phyloP scores from a whole-genome alignment of 768 basidiomycete species.

The Lactarius akahatsu region DNA sequence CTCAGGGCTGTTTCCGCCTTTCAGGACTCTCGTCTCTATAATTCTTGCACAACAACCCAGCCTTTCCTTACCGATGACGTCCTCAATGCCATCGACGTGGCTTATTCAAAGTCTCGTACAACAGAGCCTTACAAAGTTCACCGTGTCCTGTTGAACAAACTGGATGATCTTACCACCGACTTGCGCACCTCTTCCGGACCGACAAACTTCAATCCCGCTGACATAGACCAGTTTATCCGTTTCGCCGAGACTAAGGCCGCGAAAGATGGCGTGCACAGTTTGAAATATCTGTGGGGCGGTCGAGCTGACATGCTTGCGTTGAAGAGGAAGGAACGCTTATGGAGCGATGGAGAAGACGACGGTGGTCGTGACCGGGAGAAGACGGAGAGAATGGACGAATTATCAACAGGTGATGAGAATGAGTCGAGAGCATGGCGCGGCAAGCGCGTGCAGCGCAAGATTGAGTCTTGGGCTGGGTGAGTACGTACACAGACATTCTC shows the following conservation, averaged over 20 bases:
- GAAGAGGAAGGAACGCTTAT: constrained; percentile 39
- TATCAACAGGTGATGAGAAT: constrained; percentile 33
- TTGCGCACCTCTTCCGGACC: constrained; percentile 34
- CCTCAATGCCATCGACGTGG: constrained; percentile 46
- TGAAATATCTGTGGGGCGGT: constrained; percentile 40
- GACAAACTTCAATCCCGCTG: constrained; percentile 37
- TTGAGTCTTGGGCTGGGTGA: constrained; percentile 51
- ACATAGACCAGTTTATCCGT: constrained; percentile 53
- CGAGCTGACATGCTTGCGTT: constrained; percentile 35
- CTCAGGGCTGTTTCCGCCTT: constrained; percentile 45
- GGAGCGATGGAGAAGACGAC: constrained; percentile 41
- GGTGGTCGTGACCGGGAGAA: constrained; percentile 39
- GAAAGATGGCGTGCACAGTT: constrained; percentile 38
- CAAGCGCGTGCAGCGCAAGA: constrained; percentile 46
- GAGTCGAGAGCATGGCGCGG: constrained; percentile 33
- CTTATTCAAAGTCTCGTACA: constrained; percentile 48
- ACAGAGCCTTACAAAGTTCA: constrained; percentile 61
- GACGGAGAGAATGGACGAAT: constrained; percentile 34
- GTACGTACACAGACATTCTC: constrained; percentile 27
- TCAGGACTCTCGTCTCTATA: constrained; percentile 27
- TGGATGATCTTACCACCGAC: constrained; percentile 52
- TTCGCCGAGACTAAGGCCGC: constrained; percentile 38
- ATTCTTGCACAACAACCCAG: constrained; percentile 8
- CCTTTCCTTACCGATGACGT: constrained; percentile 45
- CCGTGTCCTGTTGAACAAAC: constrained; percentile 57